Percentiles rank a stretch among this genome's conserved stretches.
These are phyloP conservation scores for Pleurotus ostreatus DNA, from an alignment of 768 basidiomycete species.

Conservation along the genomic window DNA sequence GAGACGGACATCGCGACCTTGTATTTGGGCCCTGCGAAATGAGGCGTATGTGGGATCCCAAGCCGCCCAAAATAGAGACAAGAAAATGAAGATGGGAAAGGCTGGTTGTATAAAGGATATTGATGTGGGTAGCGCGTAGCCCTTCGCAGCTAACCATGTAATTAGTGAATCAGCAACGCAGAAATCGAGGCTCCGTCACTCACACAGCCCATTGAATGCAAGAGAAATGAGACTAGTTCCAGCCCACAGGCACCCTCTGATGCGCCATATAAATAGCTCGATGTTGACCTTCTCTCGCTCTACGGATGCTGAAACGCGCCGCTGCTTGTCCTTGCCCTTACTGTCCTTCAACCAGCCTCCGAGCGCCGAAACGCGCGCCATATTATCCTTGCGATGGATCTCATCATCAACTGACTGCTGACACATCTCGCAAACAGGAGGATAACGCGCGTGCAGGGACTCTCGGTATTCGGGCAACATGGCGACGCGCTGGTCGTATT, in stretches of 20 bases:
- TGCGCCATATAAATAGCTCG: slow-evolving; percentile 62
- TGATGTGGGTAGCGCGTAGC: slow-evolving; percentile 22
- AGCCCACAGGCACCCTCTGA: slow-evolving; percentile 68
- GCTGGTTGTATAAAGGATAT: slow-evolving; percentile 28
- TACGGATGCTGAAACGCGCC: slow-evolving; percentile 37
- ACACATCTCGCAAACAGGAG: slow-evolving; percentile 79
- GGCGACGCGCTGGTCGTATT: slow-evolving; percentile 59
- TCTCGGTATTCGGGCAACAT: slow-evolving; percentile 68
- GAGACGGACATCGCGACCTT: slow-evolving; percentile 70
- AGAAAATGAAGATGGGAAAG: slow-evolving; percentile 45
- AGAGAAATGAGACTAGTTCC: slow-evolving; percentile 39
- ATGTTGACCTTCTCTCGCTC: slow-evolving; percentile 40
- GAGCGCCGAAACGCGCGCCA: slow-evolving; percentile 76
- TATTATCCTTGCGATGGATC: slow-evolving; percentile 71
- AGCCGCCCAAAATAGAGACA: slow-evolving; percentile 73
- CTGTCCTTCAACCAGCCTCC: slow-evolving; percentile 66
- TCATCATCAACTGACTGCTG: slow-evolving; percentile 79
- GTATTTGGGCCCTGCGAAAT: slow-evolving; percentile 53
- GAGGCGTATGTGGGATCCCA: slow-evolving; percentile 85
- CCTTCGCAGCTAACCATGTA: slow-evolving; percentile 26
- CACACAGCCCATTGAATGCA: slow-evolving; percentile 43
- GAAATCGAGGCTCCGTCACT: slow-evolving; percentile 13
- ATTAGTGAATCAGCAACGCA: not conserved
- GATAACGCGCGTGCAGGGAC: slow-evolving; percentile 78
- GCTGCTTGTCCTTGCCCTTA: slow-evolving; percentile 58